A percentile compares a stretch with the other conserved stretches of the same genome.
These are phyloP conservation scores for Dictyostelium brefeldianum DNA, from an alignment of 78 protist genomes.

Conservation along the genomic window DNA sequence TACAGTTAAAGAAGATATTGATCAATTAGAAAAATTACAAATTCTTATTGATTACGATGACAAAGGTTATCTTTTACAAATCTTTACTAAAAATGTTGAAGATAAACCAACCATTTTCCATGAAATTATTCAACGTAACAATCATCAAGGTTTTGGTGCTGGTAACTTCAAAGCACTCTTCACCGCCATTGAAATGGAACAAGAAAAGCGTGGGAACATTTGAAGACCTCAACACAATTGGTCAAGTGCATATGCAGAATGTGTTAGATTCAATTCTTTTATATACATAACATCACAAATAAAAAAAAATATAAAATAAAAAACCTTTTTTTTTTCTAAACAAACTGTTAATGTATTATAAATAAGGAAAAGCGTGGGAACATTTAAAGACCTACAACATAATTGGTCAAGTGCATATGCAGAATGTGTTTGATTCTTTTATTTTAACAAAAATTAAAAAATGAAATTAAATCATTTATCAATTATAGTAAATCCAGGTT, in stretches of 20 bases:
- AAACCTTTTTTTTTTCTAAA: too few species aligned
- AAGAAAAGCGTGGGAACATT: slow-evolving; percentile 73
- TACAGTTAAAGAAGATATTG: slow-evolving; percentile 87
- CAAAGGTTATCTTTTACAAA: slow-evolving; percentile 95
- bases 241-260: too few species aligned
- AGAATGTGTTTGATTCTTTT: too few species aligned
- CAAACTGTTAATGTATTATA: too few species aligned
- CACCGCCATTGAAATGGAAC: slow-evolving; percentile 89
- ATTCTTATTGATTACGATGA: slow-evolving; percentile 96
- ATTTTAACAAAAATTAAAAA: too few species aligned
- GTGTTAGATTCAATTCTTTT: not conserved
- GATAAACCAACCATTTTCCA: slow-evolving; percentile 96
- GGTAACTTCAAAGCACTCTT: slow-evolving; percentile 96
- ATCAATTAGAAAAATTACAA: slow-evolving; percentile 69
- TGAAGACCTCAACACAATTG: not conserved
- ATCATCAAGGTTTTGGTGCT: slow-evolving; percentile 91
- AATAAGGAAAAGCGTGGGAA: not conserved
- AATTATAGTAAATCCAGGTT: too few species aligned
- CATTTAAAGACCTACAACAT: not conserved
- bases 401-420: too few species aligned
- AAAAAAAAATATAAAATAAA: too few species aligned
- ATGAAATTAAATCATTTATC: too few species aligned
- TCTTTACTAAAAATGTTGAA: slow-evolving; percentile 94
- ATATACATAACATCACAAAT: not conserved
- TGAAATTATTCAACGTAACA: slow-evolving; percentile 94